A percentile compares a stretch with the other conserved stretches of the same genome.
Evolutionary conservation across 345 rosid genomes (phyloP).

Genomic region (Euphorbia lathyris): DNA sequence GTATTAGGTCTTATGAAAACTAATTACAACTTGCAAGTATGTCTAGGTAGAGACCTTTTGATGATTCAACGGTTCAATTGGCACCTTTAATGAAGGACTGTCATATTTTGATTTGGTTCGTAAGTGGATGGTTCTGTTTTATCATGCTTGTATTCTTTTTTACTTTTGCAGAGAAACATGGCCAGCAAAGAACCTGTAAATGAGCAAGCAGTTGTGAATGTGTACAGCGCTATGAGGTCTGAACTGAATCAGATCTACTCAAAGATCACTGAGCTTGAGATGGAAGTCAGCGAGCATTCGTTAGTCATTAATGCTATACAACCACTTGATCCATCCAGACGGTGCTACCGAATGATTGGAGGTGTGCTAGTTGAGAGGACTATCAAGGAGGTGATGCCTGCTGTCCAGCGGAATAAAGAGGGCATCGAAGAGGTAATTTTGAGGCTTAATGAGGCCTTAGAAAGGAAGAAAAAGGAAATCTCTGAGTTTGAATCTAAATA

Average conservation of each 20-base stretch:
- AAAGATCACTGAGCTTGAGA: conserved; percentile 89
- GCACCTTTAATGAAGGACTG: not conserved
- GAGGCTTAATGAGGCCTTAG: conserved; percentile 78
- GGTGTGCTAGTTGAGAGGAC: conserved; percentile 95
- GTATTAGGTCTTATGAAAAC: not conserved
- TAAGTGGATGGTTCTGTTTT: not conserved
- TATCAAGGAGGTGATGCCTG: conserved; percentile 86
- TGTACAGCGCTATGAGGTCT: conserved; percentile 60
- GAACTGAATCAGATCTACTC: conserved; percentile 90
- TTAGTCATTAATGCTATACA: conserved; percentile 81
- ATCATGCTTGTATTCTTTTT: not conserved
- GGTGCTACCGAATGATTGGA: conserved; percentile 91
- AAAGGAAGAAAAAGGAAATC: conserved; percentile 78
- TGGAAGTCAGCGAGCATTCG: conserved; percentile 89
- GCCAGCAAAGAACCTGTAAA: conserved; percentile 52
- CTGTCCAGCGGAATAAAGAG: conserved; percentile 87
- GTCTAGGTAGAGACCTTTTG: not conserved
- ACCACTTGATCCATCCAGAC: conserved; percentile 77
- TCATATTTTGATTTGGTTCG: not conserved
- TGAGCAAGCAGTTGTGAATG: conserved; percentile 74
- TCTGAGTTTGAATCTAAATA: conserved; percentile 76
- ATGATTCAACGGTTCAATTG: not conserved
- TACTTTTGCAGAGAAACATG: conserved; percentile 43
- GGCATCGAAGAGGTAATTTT: conserved; percentile 87
- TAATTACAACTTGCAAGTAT: not conserved